These are phyloP conservation scores for Cyanodermella asteris DNA, from an alignment of 2,329 filamentous ascomycete species.

Conservation along the genomic window DNA sequence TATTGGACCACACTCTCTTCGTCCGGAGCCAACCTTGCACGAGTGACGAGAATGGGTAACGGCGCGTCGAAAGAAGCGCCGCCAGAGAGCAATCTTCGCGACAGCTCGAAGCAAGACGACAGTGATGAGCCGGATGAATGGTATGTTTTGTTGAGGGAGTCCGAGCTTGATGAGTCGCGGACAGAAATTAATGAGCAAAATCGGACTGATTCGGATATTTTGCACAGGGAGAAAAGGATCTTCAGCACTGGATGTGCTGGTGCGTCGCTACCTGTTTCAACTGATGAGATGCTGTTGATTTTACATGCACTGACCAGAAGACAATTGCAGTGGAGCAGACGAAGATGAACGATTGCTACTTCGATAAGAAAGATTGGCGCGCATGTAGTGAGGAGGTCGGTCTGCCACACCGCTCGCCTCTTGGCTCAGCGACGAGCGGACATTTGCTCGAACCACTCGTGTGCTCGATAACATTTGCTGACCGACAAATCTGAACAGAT, in stretches of 20 bases:
- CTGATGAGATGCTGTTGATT: too few species aligned
- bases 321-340: conserved; percentile 51
- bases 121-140: conserved; percentile 92
- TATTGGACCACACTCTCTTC: too few species aligned
- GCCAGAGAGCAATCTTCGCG: too few species aligned
- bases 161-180: too few species aligned
- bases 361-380: conserved; percentile 89
- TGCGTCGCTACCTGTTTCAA: conserved; percentile 24
- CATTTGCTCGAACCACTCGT: not conserved
- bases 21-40: too few species aligned
- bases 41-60: too few species aligned
- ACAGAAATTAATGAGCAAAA: not conserved
- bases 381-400: conserved; percentile 70
- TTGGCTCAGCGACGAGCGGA: conserved; percentile 1
- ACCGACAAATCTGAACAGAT: conserved; percentile 36
- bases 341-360: conserved; percentile 88
- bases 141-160: conserved; percentile 38
- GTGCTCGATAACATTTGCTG: conserved; percentile 1
- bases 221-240: conserved; percentile 78
- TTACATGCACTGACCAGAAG: not conserved
- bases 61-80: too few species aligned
- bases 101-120: conserved; percentile 21
- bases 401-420: conserved; percentile 7
- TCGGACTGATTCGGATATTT: conserved; percentile 8
- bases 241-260: conserved; percentile 88